phyloP scores from a whole-genome alignment of 129 eudicot species.

The Dittrichia graveolens region DNA sequence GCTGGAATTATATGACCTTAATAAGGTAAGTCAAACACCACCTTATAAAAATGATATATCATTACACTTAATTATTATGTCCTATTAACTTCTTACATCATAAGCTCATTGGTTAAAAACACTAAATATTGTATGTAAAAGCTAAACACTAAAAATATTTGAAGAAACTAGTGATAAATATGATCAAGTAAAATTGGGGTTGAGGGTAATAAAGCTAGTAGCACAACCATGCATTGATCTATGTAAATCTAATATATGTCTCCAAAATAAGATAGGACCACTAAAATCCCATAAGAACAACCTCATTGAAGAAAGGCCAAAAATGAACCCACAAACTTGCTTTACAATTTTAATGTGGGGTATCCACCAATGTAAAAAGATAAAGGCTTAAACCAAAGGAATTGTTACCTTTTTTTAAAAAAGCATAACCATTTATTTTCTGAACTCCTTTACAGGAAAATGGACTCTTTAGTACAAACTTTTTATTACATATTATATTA shows the following conservation, averaged over 20 bases:
- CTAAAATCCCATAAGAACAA: not conserved
- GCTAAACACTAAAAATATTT: too few species aligned
- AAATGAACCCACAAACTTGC: conserved; percentile 26
- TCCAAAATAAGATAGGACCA: conserved; percentile 18
- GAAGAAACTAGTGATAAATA: too few species aligned
- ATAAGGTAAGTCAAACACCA: too few species aligned
- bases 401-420: conserved; percentile 23
- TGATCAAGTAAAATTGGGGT: too few species aligned
- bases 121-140: too few species aligned
- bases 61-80: too few species aligned
- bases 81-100: too few species aligned
- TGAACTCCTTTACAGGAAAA: not conserved
- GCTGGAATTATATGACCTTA: too few species aligned
- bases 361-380: conserved; percentile 25
- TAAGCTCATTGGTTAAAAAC: too few species aligned
- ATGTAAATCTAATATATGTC: not conserved
- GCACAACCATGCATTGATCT: too few species aligned
- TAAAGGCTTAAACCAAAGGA: conserved; percentile 30
- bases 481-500: not conserved
- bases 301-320: conserved; percentile 17
- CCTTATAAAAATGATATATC: too few species aligned
- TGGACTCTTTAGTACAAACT: conserved; percentile 1
- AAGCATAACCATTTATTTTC: conserved; percentile 35
- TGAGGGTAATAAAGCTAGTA: too few species aligned
- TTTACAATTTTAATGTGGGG: conserved; percentile 29